phyloP scores from a whole-genome alignment of 2,329 filamentous ascomycete species.

The Fusarium fracticaudum region DNA sequence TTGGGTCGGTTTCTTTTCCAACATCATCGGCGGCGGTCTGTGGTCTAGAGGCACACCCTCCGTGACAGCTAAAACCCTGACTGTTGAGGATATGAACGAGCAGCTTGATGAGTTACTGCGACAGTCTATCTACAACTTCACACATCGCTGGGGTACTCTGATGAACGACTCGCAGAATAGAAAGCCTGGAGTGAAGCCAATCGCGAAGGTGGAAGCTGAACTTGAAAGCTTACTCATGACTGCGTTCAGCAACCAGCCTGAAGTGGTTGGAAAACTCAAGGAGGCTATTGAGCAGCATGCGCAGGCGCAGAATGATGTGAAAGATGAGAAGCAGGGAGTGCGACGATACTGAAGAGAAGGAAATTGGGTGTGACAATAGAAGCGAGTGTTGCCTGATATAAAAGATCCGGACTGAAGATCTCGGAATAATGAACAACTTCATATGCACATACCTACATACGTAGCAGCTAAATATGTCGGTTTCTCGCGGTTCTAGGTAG shows the following conservation, averaged over 20 bases:
- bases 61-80: slow-evolving; percentile 53
- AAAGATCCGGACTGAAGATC: slow-evolving; percentile 1
- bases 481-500: slow-evolving; percentile 15
- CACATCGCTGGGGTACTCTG: slow-evolving; percentile 65
- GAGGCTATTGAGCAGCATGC: slow-evolving; percentile 69
- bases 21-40: slow-evolving; percentile 65
- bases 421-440: not conserved
- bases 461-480: not conserved
- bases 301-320: slow-evolving; percentile 60
- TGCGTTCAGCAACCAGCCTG: slow-evolving; percentile 68
- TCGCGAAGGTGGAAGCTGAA: slow-evolving; percentile 64
- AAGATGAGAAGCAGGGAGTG: slow-evolving; percentile 48
- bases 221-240: slow-evolving; percentile 65
- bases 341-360: slow-evolving; percentile 42
- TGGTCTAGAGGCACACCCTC: slow-evolving; percentile 54
- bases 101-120: slow-evolving; percentile 71
- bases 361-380: slow-evolving; percentile 1
- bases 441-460: not conserved
- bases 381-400: not conserved
- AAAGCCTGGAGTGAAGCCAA: slow-evolving; percentile 60
- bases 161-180: slow-evolving; percentile 59
- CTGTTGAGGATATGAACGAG: slow-evolving; percentile 69
- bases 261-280: slow-evolving; percentile 67
- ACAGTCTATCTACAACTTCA: slow-evolving; percentile 71
- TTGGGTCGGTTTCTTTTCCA: slow-evolving; percentile 67